Evolutionary conservation across 2,329 filamentous ascomycete species (phyloP).

Genomic region (Tolypocladium ophioglossoides): DNA sequence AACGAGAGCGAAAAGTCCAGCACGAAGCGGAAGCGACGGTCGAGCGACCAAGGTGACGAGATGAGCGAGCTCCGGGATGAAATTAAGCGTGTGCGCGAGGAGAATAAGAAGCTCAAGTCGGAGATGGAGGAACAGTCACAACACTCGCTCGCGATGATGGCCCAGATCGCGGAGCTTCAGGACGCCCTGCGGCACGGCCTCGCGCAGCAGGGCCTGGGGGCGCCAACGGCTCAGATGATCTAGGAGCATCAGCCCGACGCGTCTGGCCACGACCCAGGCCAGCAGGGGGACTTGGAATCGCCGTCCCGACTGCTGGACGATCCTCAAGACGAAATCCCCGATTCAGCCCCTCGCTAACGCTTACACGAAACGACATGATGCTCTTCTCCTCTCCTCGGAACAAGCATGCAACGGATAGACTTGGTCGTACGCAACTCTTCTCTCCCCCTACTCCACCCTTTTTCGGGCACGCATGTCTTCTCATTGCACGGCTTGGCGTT

Average conservation of each 20-base stretch:
- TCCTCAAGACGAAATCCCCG: background rate
- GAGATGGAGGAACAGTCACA: conserved; percentile 39
- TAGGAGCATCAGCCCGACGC: conserved; percentile 11
- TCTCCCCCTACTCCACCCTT: background rate
- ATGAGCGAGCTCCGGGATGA: conserved; percentile 51
- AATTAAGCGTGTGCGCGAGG: conserved; percentile 53
- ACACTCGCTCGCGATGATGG: conserved; percentile 36
- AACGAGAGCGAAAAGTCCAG: conserved; percentile 34
- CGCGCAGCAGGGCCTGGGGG: conserved; percentile 18
- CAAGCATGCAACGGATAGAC: background rate
- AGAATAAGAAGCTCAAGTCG: conserved; percentile 48
- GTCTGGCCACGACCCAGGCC: background rate
- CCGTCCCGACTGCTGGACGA: background rate
- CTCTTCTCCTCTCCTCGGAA: background rate
- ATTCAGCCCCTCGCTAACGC: background rate
- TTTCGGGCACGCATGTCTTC: conserved; percentile 1
- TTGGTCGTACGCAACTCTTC: background rate
- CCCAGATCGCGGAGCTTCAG: conserved; percentile 36
- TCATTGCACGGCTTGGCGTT: background rate
- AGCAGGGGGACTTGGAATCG: background rate
- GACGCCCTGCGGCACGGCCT: conserved; percentile 28
- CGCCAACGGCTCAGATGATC: conserved; percentile 31
- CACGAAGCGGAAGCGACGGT: conserved; percentile 36
- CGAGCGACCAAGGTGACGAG: conserved; percentile 28
- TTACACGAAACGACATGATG: background rate